Base-by-base conservation (phyloP, 495 filamentous ascomycete species). In the Penicillium canariense region DNA sequence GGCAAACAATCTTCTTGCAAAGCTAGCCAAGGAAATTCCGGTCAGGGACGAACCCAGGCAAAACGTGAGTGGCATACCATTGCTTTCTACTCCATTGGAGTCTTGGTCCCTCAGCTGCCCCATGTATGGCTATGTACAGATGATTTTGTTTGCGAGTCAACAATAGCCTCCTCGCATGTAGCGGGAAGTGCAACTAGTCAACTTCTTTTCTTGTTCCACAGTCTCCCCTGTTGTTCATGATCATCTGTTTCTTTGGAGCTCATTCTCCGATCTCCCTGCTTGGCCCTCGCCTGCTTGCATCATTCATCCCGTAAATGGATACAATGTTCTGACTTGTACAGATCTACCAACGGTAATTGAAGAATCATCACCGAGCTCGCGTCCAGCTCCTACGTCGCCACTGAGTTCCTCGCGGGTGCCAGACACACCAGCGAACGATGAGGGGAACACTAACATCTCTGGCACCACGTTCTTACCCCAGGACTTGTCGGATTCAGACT, bases 361-460 rank as follows among this genome's bases (percentile, higher is more conserved):
- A 48, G 39, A 52, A 38, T 53, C 61, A 4, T 56, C 58, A 0
- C 9, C 17, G 5, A 49, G 36, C 25, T 47, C 60, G 25, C 43
- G 25, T 6, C 35, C 38, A 5, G 52, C 45, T 18, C 25, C 48
- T 25, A 35, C 28, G 9, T 54, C 61, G 25, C 50, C 20, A 1
- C 4, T 43, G n/a, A 22, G 48, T 4, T 22, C 53, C 17, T 39
- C 57, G 7, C 36, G 54, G 14, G 51, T 69, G 1, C 63, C 58
- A 6, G 68, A 70, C 17, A 69, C 69, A 8, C 67, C 68, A 0
- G 55, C 48, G 6, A 52, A 50, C 18, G 48, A 49, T 25, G 72
- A 76, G 30, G 72, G 68, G 35, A 60, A 62, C 23, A 60, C 47
- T 50, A 72, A 77, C 42, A 67, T 76, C 31, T 73, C 75, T 15